A percentile compares a stretch with the other conserved stretches of the same genome.
These are phyloP conservation scores for Scutellaria baicalensis DNA, from an alignment of 257 asterid species.

Conservation along the genomic window DNA sequence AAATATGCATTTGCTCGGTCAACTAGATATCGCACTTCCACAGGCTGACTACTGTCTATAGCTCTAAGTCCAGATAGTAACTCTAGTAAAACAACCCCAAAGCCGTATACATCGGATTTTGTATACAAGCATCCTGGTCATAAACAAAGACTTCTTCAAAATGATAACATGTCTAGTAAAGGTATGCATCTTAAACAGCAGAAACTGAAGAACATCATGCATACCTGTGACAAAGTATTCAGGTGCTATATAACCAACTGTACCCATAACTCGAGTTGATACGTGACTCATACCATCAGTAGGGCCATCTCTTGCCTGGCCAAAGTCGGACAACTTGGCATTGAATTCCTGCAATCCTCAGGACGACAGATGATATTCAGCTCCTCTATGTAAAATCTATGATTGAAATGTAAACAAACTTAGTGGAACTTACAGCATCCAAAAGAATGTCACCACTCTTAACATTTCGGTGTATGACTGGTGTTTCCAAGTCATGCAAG, in stretches of 20 bases:
- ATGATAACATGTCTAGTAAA: background rate
- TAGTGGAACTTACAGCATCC: constrained; percentile 27
- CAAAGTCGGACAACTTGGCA: constrained; percentile 44
- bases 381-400: background rate
- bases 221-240: constrained; percentile 7
- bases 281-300: constrained; percentile 40
- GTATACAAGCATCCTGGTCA: constrained; percentile 2
- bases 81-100: constrained; percentile 19
- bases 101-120: constrained; percentile 13
- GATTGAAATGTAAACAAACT: background rate
- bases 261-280: constrained; percentile 44
- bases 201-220: background rate
- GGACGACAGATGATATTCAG: background rate
- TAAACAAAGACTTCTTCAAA: background rate
- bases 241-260: constrained; percentile 24
- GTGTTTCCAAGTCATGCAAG: constrained; percentile 39
- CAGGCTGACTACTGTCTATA: background rate
- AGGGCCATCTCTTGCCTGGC: constrained; percentile 41
- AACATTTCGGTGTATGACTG: constrained; percentile 40
- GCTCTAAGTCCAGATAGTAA: constrained; percentile 5
- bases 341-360: constrained; percentile 39
- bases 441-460: constrained; percentile 36
- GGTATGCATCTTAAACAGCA: background rate
- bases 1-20: constrained; percentile 5
- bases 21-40: background rate